phyloP scores from a whole-genome alignment of 179 eudicot genomes.

The Beta corolliflora region DNA sequence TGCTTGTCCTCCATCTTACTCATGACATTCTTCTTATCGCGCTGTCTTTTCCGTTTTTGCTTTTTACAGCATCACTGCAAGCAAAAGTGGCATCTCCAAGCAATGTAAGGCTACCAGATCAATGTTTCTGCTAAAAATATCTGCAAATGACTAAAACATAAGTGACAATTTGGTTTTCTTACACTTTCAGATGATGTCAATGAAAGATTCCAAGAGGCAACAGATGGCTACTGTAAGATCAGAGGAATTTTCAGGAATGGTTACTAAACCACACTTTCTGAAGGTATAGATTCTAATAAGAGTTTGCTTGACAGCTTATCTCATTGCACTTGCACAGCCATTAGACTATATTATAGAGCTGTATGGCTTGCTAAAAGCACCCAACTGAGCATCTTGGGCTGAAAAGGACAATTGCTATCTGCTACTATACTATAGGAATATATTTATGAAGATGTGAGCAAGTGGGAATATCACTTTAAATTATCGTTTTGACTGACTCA shows the following conservation, averaged over 20 bases:
- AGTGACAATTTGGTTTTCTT: background rate
- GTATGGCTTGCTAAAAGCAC: too few species aligned
- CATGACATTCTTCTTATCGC: conserved; percentile 1
- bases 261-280: conserved; percentile 19
- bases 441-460: too few species aligned
- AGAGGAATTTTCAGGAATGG: background rate
- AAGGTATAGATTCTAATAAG: conserved; percentile 26
- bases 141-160: background rate
- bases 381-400: too few species aligned
- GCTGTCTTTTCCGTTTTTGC: background rate
- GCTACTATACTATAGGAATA: too few species aligned
- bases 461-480: too few species aligned
- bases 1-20: background rate
- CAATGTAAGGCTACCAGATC: conserved; percentile 14
- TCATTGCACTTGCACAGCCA: background rate
- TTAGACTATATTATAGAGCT: too few species aligned
- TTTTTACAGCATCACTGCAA: conserved; percentile 24
- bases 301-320: background rate
- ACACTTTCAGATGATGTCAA: conserved; percentile 33
- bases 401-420: too few species aligned
- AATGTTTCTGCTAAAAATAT: background rate
- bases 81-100: conserved; percentile 30
- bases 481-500: too few species aligned
- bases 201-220: conserved; percentile 27
- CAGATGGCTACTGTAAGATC: conserved; percentile 21